Evolutionary conservation across 306 rosid species (phyloP).

Genomic region (Pyrus betulifolia): DNA sequence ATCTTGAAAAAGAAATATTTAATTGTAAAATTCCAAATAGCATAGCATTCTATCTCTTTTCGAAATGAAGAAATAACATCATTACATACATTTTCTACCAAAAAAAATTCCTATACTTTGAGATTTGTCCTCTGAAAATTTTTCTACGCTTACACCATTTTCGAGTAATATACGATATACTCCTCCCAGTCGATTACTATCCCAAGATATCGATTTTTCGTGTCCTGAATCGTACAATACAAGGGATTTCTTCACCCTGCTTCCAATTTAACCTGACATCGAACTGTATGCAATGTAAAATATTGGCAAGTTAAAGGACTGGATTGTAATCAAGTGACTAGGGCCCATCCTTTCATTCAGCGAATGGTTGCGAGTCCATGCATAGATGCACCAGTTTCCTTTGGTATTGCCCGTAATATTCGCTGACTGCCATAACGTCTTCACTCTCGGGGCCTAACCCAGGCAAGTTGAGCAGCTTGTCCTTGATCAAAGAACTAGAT

Average conservation of each 20-base stretch:
- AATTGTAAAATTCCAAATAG: no score
- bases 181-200: background rate
- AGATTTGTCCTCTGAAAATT: slow-evolving; percentile 18
- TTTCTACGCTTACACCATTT: slow-evolving; percentile 18
- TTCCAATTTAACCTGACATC: background rate
- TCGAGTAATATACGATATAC: background rate
- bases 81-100: background rate
- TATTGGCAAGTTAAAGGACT: background rate
- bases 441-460: slow-evolving; percentile 72
- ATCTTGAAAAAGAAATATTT: background rate
- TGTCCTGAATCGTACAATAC: background rate
- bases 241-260: background rate
- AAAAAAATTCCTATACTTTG: background rate
- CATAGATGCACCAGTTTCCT: slow-evolving; percentile 88
- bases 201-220: background rate
- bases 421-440: slow-evolving; percentile 70
- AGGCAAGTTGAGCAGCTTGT: slow-evolving; percentile 42
- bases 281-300: background rate
- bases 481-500: slow-evolving; percentile 37
- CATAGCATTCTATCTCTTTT: background rate
- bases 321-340: background rate
- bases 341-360: slow-evolving; percentile 35
- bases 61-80: background rate
- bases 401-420: slow-evolving; percentile 82
- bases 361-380: slow-evolving; percentile 78